These are phyloP conservation scores for Coniochaeta hoffmannii DNA, from an alignment of 2,329 filamentous ascomycete genomes.

Conservation along the genomic window DNA sequence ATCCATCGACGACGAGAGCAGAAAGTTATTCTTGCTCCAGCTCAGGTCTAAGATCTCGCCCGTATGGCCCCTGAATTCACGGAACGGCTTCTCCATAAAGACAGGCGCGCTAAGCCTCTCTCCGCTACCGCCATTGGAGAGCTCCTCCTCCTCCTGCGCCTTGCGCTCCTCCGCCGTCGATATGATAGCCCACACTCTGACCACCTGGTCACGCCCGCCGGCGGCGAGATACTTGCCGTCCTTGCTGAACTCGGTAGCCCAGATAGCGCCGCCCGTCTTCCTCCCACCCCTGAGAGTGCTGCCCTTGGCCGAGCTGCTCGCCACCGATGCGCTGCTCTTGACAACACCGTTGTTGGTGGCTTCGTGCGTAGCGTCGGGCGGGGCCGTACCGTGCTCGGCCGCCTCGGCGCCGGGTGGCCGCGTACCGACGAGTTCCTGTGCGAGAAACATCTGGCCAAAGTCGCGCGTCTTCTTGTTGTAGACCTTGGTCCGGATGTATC, in stretches of 20 bases:
- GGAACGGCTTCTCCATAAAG: conserved; percentile 69
- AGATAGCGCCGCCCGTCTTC: conserved; percentile 61
- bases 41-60: conserved; percentile 84
- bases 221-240: conserved; percentile 88
- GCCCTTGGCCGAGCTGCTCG: conserved; percentile 18
- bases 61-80: conserved; percentile 77
- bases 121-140: conserved; percentile 34
- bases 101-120: conserved; percentile 81
- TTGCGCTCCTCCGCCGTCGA: conserved; percentile 72
- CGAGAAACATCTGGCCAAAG: conserved; percentile 83
- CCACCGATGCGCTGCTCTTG: conserved; percentile 13
- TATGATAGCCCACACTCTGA: conserved; percentile 85
- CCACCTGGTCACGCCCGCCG: conserved; percentile 80
- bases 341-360: not conserved
- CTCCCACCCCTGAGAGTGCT: conserved; percentile 31
- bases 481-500: conserved; percentile 79
- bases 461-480: conserved; percentile 75
- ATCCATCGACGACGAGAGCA: conserved; percentile 95
- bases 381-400: conserved; percentile 8
- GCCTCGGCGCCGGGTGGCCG: conserved; percentile 22
- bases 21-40: conserved; percentile 99
- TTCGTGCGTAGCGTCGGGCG: conserved; percentile 12
- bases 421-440: conserved; percentile 75
- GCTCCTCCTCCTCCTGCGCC: conserved; percentile 65
- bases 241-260: conserved; percentile 87